phyloP scores from a whole-genome alignment of 768 basidiomycete genomes.

The Podaxis sp. region DNA sequence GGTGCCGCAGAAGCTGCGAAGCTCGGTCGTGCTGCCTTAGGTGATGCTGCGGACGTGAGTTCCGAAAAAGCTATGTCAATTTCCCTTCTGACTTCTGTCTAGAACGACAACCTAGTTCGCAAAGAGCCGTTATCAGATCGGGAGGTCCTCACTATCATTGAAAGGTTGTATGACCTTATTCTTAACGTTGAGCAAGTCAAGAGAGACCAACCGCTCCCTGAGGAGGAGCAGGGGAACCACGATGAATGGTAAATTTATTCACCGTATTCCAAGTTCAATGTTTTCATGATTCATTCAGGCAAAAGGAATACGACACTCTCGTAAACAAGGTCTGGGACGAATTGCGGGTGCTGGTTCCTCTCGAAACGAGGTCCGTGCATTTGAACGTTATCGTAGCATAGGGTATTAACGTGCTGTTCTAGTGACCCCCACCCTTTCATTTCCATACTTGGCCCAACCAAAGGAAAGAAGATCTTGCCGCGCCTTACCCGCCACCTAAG shows the following conservation, averaged over 20 bases:
- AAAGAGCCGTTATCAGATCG: conserved; percentile 76
- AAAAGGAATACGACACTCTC: conserved; percentile 48
- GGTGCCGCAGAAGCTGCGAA: conserved; percentile 74
- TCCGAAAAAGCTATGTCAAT: not conserved
- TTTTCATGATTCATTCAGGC: conserved; percentile 36
- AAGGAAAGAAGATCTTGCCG: conserved; percentile 91
- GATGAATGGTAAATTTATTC: conserved; percentile 39
- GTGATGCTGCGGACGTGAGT: conserved; percentile 51
- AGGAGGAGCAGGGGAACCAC: conserved; percentile 44
- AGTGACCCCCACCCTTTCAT: conserved; percentile 97
- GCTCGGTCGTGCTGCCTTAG: conserved; percentile 69
- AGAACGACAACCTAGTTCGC: conserved; percentile 61
- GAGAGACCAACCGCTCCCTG: conserved; percentile 67
- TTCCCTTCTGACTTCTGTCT: conserved; percentile 6
- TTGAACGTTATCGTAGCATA: not conserved
- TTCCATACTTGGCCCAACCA: conserved; percentile 79
- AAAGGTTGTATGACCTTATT: conserved; percentile 80
- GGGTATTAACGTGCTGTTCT: not conserved
- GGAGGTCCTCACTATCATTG: conserved; percentile 73
- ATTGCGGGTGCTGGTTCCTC: conserved; percentile 81
- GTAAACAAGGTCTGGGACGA: conserved; percentile 77
- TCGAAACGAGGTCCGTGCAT: conserved; percentile 80
- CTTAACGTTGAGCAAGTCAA: conserved; percentile 83
- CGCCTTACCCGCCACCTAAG: conserved; percentile 83
- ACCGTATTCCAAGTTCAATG: not conserved